These are phyloP conservation scores for Kluyveromyces nonfermentans DNA, from an alignment of 805 yeast genomes.

Conservation along the genomic window DNA sequence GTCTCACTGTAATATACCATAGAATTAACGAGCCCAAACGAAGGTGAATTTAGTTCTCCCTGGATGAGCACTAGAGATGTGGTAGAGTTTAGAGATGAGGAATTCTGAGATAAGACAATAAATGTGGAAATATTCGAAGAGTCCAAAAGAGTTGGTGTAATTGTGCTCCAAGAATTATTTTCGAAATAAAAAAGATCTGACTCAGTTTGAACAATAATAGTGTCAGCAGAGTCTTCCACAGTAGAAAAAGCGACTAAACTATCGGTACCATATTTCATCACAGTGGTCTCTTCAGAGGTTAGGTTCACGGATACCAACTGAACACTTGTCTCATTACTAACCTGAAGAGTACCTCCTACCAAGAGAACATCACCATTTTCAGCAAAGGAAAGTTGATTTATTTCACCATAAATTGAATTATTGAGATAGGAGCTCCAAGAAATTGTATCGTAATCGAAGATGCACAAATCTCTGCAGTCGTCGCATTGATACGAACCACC, in stretches of 20 bases:
- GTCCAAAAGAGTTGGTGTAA: slow-evolving; percentile 2
- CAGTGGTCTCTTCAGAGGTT: slow-evolving; percentile 5
- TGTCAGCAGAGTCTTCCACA: slow-evolving; percentile 36
- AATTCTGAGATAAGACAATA: not conserved
- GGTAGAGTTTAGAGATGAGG: not conserved
- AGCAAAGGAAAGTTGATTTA: slow-evolving; percentile 44
- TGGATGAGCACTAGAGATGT: slow-evolving; percentile 16
- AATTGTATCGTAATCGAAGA: slow-evolving; percentile 44
- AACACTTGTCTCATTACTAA: slow-evolving; percentile 31
- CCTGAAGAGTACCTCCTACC: slow-evolving; percentile 46
- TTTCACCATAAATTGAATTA: slow-evolving; percentile 38
- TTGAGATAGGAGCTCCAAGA: slow-evolving; percentile 41
- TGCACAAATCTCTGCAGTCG: slow-evolving; percentile 55
- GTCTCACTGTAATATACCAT: slow-evolving; percentile 12
- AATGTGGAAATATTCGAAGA: slow-evolving; percentile 1
- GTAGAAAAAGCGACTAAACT: slow-evolving; percentile 36
- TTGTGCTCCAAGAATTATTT: not conserved
- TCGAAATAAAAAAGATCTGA: slow-evolving; percentile 1
- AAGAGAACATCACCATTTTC: slow-evolving; percentile 30
- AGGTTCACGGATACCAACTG: slow-evolving; percentile 34
- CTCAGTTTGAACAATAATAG: slow-evolving; percentile 23
- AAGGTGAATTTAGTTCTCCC: slow-evolving; percentile 32
- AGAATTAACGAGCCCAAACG: slow-evolving; percentile 24
- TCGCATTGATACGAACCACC: slow-evolving; percentile 70
- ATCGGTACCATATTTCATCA: slow-evolving; percentile 10